Evolutionary conservation across 306 rosid genomes (phyloP).

Genomic region (Herpetospermum pedunculosum): DNA sequence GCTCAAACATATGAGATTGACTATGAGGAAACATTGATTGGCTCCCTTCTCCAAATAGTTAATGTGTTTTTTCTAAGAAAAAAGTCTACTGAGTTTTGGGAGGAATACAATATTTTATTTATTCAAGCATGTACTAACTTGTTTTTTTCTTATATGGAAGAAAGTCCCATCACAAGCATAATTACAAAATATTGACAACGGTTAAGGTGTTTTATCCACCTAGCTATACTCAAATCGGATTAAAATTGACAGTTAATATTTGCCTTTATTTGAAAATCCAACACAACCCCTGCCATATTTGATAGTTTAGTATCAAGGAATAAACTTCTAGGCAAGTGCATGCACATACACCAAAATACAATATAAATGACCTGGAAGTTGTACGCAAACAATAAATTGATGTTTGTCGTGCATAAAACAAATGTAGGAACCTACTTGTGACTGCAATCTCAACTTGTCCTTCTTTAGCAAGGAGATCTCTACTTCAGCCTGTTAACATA

Average conservation of each 20-base stretch:
- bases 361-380: neutral
- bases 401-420: neutral
- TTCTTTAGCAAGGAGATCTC: slow-evolving; percentile 76
- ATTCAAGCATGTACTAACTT: no score
- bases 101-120: no score
- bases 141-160: no score
- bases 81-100: no score
- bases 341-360: neutral
- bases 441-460: slow-evolving; percentile 74
- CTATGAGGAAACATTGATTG: no score
- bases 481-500: slow-evolving; percentile 67
- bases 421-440: slow-evolving; percentile 42
- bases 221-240: neutral
- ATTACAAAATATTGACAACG: no score
- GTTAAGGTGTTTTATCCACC: no score
- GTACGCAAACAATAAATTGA: neutral
- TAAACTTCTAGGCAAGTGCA: neutral
- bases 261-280: neutral
- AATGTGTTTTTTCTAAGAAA: no score
- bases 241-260: neutral
- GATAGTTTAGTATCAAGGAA: neutral
- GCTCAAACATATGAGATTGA: no score
- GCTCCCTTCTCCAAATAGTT: no score
- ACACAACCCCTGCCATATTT: neutral
- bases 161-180: no score